phyloP scores from a whole-genome alignment of 805 yeast species.

The Nakazawaea molendinolei region DNA sequence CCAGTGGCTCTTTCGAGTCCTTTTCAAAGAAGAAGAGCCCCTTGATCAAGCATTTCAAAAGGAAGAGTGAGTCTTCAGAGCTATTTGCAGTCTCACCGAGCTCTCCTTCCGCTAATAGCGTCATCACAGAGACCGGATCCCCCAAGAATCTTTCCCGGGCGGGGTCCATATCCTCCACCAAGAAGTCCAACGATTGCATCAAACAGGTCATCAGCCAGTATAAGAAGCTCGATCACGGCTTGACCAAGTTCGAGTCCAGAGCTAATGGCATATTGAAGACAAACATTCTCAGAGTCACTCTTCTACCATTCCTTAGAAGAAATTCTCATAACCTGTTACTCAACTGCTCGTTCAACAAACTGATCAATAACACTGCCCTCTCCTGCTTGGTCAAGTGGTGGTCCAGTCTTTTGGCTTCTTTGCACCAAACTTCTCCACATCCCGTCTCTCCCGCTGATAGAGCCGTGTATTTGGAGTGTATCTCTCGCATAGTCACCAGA shows the following conservation, averaged over 20 bases:
- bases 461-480: slow-evolving; percentile 46
- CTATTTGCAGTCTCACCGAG: neutral
- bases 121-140: neutral
- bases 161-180: neutral
- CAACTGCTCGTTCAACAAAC: slow-evolving; percentile 10
- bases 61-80: slow-evolving; percentile 1
- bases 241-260: slow-evolving; percentile 35
- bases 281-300: slow-evolving; percentile 39
- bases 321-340: slow-evolving; percentile 13
- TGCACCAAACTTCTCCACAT: slow-evolving; percentile 20
- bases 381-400: slow-evolving; percentile 41
- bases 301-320: slow-evolving; percentile 37
- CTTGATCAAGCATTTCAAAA: slow-evolving; percentile 4
- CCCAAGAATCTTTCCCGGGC: neutral
- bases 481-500: slow-evolving; percentile 42
- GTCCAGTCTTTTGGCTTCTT: slow-evolving; percentile 33
- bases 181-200: slow-evolving; percentile 3
- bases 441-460: slow-evolving; percentile 39
- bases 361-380: slow-evolving; percentile 11
- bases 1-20: slow-evolving; percentile 5
- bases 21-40: neutral
- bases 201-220: slow-evolving; percentile 14
- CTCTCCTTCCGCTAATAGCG: neutral
- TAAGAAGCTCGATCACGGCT: slow-evolving; percentile 36
- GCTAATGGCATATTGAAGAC: slow-evolving; percentile 33